Evolutionary conservation across 371 early-diverging fungal genomes (phyloP).

Genomic region (Lichtheimia hyalospora): DNA sequence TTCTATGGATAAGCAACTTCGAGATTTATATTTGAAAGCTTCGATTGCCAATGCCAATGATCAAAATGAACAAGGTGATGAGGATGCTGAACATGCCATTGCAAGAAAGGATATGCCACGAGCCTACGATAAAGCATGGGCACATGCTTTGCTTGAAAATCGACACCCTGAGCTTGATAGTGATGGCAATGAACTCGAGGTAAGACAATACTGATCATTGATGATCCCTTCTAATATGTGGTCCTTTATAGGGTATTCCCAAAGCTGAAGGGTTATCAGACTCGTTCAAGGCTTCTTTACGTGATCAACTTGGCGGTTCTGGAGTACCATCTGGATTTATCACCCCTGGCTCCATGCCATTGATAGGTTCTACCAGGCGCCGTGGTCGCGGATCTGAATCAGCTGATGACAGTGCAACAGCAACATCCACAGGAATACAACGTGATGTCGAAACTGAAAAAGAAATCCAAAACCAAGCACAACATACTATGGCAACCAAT

Average conservation of each 20-base stretch:
- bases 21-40: slow-evolving; percentile 61
- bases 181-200: neutral
- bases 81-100: neutral
- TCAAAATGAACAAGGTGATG: neutral
- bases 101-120: slow-evolving; percentile 30
- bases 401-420: too few relatives aligned
- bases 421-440: too few relatives aligned
- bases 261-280: slow-evolving; percentile 46
- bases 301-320: slow-evolving; percentile 32
- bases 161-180: slow-evolving; percentile 21
- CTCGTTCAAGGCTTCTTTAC: slow-evolving; percentile 34
- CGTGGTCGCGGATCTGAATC: slow-evolving; percentile 12
- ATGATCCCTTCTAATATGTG: neutral
- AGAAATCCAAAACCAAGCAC: slow-evolving; percentile 18
- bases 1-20: slow-evolving; percentile 70
- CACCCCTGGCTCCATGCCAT: slow-evolving; percentile 45
- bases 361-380: slow-evolving; percentile 42
- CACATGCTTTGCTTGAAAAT: slow-evolving; percentile 48
- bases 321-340: slow-evolving; percentile 35
- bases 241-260: slow-evolving; percentile 22
- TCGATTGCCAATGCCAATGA: slow-evolving; percentile 52
- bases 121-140: slow-evolving; percentile 41
- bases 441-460: slow-evolving; percentile 7
- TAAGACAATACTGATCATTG: neutral
- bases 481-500: neutral